phyloP scores from a whole-genome alignment of 257 asterid species.

The Solanum commersonii region DNA sequence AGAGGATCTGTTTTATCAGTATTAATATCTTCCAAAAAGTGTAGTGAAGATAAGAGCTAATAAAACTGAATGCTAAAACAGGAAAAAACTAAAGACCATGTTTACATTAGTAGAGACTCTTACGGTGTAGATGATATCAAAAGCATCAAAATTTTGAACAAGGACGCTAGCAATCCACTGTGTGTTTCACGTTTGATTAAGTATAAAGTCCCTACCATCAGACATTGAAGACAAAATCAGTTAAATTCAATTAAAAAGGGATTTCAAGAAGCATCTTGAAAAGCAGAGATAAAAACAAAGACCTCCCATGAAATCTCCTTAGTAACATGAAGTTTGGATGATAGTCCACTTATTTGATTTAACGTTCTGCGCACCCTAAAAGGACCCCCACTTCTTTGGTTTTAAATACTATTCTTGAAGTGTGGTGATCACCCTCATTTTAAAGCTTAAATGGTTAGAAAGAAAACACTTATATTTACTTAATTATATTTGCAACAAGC shows the following conservation, averaged over 20 bases:
- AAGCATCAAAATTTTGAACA: conserved; percentile 67
- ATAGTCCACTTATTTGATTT: neutral
- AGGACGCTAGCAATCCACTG: conserved; percentile 57
- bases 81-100: neutral
- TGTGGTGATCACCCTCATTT: neutral
- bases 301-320: neutral
- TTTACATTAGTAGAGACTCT: conserved; percentile 15
- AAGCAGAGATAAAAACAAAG: neutral
- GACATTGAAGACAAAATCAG: neutral
- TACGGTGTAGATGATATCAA: conserved; percentile 93
- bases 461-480: neutral
- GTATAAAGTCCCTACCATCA: conserved; percentile 53
- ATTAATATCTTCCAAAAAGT: neutral
- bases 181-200: conserved; percentile 62
- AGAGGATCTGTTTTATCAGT: neutral
- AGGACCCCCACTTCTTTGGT: neutral
- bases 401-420: neutral
- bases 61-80: neutral
- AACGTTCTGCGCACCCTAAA: neutral
- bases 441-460: neutral
- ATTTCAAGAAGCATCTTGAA: neutral
- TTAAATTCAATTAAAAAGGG: neutral
- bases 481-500: neutral
- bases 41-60: neutral
- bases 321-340: neutral